A percentile compares a stretch with the other conserved stretches of the same genome.
phyloP scores from a whole-genome alignment of 2,329 filamentous ascomycete species.

The Trichoderma sp. region DNA sequence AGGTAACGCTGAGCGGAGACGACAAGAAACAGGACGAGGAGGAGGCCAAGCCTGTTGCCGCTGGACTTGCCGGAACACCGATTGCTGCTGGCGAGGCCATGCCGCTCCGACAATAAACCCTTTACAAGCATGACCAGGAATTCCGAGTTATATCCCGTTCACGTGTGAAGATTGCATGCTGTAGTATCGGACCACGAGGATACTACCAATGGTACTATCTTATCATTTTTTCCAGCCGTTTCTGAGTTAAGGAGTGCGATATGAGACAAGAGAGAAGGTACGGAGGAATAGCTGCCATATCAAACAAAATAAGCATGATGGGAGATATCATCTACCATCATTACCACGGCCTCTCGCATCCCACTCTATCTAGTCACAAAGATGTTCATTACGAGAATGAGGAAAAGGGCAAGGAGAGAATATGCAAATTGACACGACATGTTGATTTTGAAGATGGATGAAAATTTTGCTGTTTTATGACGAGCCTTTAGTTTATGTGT shows the following conservation, averaged over 20 bases:
- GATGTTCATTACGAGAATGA: neutral
- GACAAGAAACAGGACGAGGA: constrained; percentile 20
- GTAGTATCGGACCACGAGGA: neutral
- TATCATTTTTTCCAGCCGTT: neutral
- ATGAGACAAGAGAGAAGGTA: neutral
- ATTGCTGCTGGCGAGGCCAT: constrained; percentile 23
- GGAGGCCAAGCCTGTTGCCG: constrained; percentile 15
- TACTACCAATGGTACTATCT: neutral
- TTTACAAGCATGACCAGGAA: neutral
- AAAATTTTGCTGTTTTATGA: constrained; percentile 15
- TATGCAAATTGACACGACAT: neutral
- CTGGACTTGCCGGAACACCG: constrained; percentile 1
- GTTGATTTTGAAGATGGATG: constrained; percentile 3
- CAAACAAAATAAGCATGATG: constrained; percentile 7
- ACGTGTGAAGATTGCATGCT: neutral
- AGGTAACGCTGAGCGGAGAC: constrained; percentile 35
- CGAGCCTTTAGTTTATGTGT: constrained; percentile 13
- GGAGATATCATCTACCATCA: neutral
- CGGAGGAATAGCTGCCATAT: neutral
- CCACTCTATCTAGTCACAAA: neutral
- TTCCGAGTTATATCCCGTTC: neutral
- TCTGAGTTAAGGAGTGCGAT: neutral
- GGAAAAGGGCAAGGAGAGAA: neutral
- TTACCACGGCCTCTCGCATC: neutral
- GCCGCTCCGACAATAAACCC: constrained; percentile 23